These are phyloP conservation scores for Cyanidioschyzon merolae DNA, from an alignment of 23 red algal species.

Conservation along the genomic window DNA sequence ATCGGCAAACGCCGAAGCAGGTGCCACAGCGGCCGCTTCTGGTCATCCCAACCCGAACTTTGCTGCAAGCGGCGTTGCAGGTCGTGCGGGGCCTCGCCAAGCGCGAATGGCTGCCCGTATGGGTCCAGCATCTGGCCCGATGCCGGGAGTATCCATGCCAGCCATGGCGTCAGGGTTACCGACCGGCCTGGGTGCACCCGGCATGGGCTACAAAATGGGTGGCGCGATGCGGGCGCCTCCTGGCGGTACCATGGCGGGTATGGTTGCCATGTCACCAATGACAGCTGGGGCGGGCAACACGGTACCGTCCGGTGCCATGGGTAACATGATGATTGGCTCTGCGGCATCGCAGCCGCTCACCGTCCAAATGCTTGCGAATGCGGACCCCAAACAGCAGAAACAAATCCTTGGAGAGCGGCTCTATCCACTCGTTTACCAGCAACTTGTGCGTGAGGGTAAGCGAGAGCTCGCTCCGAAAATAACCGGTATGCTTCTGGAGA, in stretches of 20 bases:
- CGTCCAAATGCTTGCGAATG: slow-evolving; percentile 74
- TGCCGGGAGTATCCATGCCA: not conserved
- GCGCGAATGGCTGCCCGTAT: not conserved
- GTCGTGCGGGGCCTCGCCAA: not conserved
- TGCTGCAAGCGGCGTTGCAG: not conserved
- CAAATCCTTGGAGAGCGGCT: slow-evolving; percentile 89
- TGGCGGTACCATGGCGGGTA: not conserved
- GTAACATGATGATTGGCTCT: not conserved
- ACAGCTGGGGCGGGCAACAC: slow-evolving; percentile 16
- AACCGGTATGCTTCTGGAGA: slow-evolving; percentile 96
- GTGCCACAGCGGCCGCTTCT: not conserved
- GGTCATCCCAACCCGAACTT: not conserved
- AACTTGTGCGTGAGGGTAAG: slow-evolving; percentile 54
- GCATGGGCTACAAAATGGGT: slow-evolving; percentile 10
- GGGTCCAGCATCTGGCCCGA: not conserved
- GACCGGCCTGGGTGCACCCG: not conserved
- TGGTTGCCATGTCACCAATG: slow-evolving; percentile 10
- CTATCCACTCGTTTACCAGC: slow-evolving; percentile 78
- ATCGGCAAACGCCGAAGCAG: not conserved
- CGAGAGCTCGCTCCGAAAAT: slow-evolving; percentile 77
- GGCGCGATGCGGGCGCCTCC: not conserved
- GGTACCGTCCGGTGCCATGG: slow-evolving; percentile 18
- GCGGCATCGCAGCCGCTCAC: slow-evolving; percentile 45
- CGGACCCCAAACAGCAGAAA: slow-evolving; percentile 76
- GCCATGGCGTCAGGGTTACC: not conserved